Base-by-base conservation (phyloP, 257 asterid genomes). In the Pogostemon cablin region DNA sequence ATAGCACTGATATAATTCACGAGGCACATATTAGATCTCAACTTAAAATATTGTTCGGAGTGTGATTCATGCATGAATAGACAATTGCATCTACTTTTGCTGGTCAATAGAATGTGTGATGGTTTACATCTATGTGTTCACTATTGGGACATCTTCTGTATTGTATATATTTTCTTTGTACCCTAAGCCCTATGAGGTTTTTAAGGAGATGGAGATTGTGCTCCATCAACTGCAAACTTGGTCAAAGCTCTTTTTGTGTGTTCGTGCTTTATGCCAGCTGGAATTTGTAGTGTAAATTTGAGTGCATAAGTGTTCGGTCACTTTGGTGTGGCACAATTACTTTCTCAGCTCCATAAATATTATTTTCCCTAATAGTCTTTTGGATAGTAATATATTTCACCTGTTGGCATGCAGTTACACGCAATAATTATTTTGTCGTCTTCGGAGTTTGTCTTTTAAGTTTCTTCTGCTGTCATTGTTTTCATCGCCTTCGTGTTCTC, bases 401-500 rank as follows among this genome's bases (percentile, higher is more conserved):
- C 79, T n/a, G 9, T 34, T 63, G 20, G 65, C 61, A 62, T 62
- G 67, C 74, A 38, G 35, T 68, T 44, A 52, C 73, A 37, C 61
- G 34, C 69, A 44, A 17, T 65, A 65, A 38, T 32, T 25, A 52
- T 11, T 63, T 78, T 78, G 77, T 68, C 75, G 52, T 44, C 50
- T 71, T 71, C 35, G 5, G 71, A 49, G 71, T 68, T 72, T 71
- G 17, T 60, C 72, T 55, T 69, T 72, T 67, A 72, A 46, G 52
- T 72, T 69, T 66, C 79, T 34, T 57, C 66, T 5, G 63, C 20
- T 34, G 70, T 60, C 80, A 8, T 75, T 61, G 75, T 76, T 75
- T 75, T 69, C 81, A 68, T 78, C 81, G 75, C 81, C 81, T 67
- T 49, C 79, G 54, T 68, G 74, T 52, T 64, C 65, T 64, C n/a